phyloP scores from a whole-genome alignment of 2,329 filamentous ascomycete genomes.

The Cercospora sp. region DNA sequence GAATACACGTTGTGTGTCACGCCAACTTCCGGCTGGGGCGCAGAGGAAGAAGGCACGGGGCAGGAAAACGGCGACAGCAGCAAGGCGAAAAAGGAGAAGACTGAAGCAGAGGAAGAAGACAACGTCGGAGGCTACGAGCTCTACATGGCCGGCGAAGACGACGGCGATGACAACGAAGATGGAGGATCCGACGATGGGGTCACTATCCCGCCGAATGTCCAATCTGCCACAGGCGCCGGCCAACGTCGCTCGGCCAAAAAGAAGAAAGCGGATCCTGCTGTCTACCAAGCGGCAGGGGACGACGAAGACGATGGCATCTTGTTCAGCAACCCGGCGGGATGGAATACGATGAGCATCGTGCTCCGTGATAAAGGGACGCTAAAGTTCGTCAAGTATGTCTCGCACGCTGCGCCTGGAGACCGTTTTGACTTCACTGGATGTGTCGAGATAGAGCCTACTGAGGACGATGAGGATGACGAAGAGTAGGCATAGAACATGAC shows the following conservation, averaged over 20 bases:
- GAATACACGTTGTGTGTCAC: conserved; percentile 88
- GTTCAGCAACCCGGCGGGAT: conserved; percentile 68
- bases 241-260: conserved; percentile 44
- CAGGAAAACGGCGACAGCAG: conserved; percentile 44
- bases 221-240: conserved; percentile 49
- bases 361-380: conserved; percentile 81
- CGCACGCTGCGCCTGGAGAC: conserved; percentile 76
- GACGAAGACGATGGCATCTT: conserved; percentile 75
- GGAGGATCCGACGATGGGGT: conserved; percentile 41
- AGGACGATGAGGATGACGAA: conserved; percentile 50
- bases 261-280: conserved; percentile 67
- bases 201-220: conserved; percentile 37
- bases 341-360: conserved; percentile 92
- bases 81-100: conserved; percentile 30
- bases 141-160: conserved; percentile 82
- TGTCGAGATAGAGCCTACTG: conserved; percentile 61
- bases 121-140: conserved; percentile 76
- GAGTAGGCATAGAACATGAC: background rate
- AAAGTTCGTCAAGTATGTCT: conserved; percentile 96
- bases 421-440: conserved; percentile 86
- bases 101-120: conserved; percentile 55
- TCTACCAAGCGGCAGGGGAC: conserved; percentile 70
- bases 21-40: conserved; percentile 81
- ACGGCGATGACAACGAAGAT: conserved; percentile 62
- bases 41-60: conserved; percentile 57